These are phyloP conservation scores for Lepidium didymum DNA, from an alignment of 345 rosid genomes.

Conservation along the genomic window DNA sequence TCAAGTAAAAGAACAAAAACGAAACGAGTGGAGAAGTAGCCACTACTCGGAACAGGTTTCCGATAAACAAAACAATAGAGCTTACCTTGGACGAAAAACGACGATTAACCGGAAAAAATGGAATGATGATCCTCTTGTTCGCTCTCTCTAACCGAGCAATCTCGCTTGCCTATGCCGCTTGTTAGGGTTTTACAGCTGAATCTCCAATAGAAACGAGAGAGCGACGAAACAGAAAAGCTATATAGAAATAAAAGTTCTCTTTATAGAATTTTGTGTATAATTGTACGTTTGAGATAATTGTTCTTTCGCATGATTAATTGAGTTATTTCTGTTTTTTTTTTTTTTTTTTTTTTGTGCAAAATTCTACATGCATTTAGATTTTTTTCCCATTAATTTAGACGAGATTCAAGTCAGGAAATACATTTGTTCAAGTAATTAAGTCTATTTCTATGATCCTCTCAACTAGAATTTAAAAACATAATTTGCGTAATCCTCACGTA, in stretches of 20 bases:
- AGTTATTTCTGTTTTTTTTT: not conserved
- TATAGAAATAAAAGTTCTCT: not conserved
- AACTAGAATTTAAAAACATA: too few relatives aligned
- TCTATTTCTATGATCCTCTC: too few relatives aligned
- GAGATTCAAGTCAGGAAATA: too few relatives aligned
- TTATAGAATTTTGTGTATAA: constrained; percentile 5
- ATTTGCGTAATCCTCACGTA: too few relatives aligned
- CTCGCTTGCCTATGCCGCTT: constrained; percentile 11
- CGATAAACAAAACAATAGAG: not conserved
- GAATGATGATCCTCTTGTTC: not conserved
- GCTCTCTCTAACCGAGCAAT: not conserved
- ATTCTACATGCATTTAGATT: not conserved
- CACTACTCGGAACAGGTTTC: not conserved
- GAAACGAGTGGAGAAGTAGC: not conserved
- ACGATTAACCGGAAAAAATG: not conserved
- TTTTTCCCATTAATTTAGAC: not conserved
- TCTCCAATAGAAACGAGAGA: constrained; percentile 14
- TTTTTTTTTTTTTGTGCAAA: not conserved
- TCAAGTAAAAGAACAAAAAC: not conserved
- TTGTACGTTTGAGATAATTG: not conserved
- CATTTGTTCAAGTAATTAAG: too few relatives aligned
- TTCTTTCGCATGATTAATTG: not conserved
- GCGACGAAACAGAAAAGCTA: not conserved
- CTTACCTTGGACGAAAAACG: constrained; percentile 11
- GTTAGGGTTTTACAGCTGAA: constrained; percentile 32